Evolutionary conservation across 306 rosid species (phyloP).

Genomic region (Purshia tridentata): DNA sequence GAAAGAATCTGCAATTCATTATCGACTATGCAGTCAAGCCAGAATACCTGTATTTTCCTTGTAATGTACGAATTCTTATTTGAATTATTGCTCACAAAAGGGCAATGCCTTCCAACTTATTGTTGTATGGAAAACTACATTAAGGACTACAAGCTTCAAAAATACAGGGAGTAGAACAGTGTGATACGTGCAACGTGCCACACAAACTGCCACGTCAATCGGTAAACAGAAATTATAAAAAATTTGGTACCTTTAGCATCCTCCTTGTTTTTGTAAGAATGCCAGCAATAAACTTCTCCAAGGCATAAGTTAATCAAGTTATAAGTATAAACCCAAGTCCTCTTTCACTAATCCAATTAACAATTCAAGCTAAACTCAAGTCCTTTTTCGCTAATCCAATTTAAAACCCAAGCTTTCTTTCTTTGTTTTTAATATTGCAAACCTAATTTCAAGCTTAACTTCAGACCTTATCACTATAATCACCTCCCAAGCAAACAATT

Average conservation of each 20-base stretch:
- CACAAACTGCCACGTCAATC: not conserved
- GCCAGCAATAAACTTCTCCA: not conserved
- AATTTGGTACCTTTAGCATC: not conserved
- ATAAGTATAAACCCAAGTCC: not conserved
- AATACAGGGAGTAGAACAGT: no score
- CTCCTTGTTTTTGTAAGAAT: not conserved
- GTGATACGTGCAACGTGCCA: not conserved
- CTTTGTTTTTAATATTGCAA: not conserved
- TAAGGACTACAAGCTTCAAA: no score
- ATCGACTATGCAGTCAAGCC: constrained; percentile 36
- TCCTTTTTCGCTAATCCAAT: constrained; percentile 11
- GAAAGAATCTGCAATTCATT: constrained; percentile 91
- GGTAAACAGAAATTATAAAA: not conserved
- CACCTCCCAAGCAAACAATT: not conserved
- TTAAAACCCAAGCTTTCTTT: not conserved
- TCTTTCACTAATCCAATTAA: constrained; percentile 6
- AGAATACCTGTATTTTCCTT: constrained; percentile 25
- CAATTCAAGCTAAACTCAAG: not conserved
- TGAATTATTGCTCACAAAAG: not conserved
- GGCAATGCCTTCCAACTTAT: not conserved
- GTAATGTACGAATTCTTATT: not conserved
- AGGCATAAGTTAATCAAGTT: not conserved
- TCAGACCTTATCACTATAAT: not conserved
- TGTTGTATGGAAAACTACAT: not conserved
- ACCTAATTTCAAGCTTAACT: not conserved